These are phyloP conservation scores for Geum urbanum DNA, from an alignment of 306 rosid genomes.

Conservation along the genomic window DNA sequence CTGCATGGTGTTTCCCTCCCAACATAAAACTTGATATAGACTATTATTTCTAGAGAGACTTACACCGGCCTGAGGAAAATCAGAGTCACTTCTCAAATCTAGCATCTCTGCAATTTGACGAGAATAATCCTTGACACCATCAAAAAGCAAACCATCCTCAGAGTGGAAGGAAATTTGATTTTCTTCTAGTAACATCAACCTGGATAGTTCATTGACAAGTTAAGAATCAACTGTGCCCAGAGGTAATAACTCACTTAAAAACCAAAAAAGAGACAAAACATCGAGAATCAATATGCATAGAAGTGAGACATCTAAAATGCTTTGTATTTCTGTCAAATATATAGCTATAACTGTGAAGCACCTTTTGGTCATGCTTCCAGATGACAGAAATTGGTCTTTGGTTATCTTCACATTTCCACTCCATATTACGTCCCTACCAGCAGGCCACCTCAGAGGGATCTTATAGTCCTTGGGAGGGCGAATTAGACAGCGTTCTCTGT, in stretches of 20 bases:
- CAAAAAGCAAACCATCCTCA: constrained; percentile 79
- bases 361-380: constrained; percentile 99
- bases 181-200: constrained; percentile 97
- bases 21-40: constrained; percentile 5
- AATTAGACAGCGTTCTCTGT: constrained; percentile 60
- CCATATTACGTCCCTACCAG: constrained; percentile 94
- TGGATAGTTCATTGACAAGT: constrained; percentile 23
- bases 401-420: constrained; percentile 93
- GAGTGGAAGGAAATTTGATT: constrained; percentile 97
- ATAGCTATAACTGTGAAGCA: constrained; percentile 20
- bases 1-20: not conserved
- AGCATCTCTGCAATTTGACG: constrained; percentile 95
- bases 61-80: constrained; percentile 88
- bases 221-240: constrained; percentile 10
- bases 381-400: constrained; percentile 94
- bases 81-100: constrained; percentile 75
- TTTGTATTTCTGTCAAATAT: not conserved
- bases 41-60: constrained; percentile 26
- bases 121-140: constrained; percentile 88
- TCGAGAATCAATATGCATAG: not conserved
- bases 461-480: constrained; percentile 99
- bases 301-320: not conserved
- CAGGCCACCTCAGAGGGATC: constrained; percentile 86
- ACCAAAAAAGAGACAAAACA: constrained; percentile 8
- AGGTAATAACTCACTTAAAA: not conserved